Percentiles rank a stretch among this genome's conserved stretches.
Evolutionary conservation across 495 filamentous ascomycete species (phyloP).

Genomic region (Jackrogersella minutella): DNA sequence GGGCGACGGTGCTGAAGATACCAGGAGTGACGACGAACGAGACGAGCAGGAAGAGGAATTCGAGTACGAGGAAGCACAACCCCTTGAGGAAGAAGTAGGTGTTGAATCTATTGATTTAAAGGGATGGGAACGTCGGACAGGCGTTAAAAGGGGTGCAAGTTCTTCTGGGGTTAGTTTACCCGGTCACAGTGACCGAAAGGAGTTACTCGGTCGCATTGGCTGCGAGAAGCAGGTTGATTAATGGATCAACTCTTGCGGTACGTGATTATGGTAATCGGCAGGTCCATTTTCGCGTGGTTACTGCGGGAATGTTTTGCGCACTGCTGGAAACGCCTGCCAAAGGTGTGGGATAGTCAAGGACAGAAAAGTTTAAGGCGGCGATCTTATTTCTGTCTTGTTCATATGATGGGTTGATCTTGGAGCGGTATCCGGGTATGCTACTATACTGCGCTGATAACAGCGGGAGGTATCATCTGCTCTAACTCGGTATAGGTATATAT

Average conservation of each 20-base stretch:
- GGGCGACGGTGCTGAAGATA: slow-evolving; percentile 83
- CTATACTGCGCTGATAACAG: slow-evolving; percentile 16
- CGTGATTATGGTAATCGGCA: slow-evolving; percentile 10
- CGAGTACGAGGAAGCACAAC: slow-evolving; percentile 56
- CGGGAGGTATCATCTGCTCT: slow-evolving; percentile 27
- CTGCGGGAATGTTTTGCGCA: slow-evolving; percentile 12
- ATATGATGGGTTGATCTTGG: slow-evolving; percentile 32
- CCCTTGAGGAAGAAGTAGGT: slow-evolving; percentile 71
- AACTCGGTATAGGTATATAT: slow-evolving; percentile 42
- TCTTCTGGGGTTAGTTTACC: slow-evolving; percentile 68
- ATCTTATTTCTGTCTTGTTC: slow-evolving; percentile 30
- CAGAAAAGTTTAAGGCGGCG: slow-evolving; percentile 34
- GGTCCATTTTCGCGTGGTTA: slow-evolving; percentile 5
- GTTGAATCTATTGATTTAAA: slow-evolving; percentile 67
- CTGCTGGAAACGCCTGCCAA: slow-evolving; percentile 2
- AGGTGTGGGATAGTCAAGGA: slow-evolving; percentile 18
- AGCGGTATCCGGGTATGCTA: slow-evolving; percentile 18
- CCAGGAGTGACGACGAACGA: slow-evolving; percentile 85
- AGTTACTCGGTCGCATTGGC: slow-evolving; percentile 74
- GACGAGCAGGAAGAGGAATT: slow-evolving; percentile 64
- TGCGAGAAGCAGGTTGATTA: slow-evolving; percentile 72
- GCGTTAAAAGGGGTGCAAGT: slow-evolving; percentile 53
- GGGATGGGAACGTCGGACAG: slow-evolving; percentile 57
- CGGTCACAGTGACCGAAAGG: slow-evolving; percentile 76
- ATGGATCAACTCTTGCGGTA: slow-evolving; percentile 26